phyloP scores from a whole-genome alignment of 805 yeast species.

The Sungouiella thailandica region DNA sequence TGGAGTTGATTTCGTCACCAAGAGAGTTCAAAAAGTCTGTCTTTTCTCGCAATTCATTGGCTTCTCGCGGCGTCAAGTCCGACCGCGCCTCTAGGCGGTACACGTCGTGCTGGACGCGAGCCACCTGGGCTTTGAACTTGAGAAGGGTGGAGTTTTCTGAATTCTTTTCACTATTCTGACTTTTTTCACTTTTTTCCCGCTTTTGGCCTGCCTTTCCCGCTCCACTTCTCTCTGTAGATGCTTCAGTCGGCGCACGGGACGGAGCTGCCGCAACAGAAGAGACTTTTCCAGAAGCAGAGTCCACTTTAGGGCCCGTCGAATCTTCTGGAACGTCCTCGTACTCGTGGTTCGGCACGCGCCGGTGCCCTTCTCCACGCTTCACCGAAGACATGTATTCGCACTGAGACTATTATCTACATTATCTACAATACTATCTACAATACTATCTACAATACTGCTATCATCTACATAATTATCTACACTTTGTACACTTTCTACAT shows the following conservation, averaged over 20 bases:
- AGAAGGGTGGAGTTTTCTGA: slow-evolving; percentile 1
- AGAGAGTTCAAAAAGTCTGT: slow-evolving; percentile 6
- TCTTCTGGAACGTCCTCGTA: too few species aligned
- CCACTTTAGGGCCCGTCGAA: too few species aligned
- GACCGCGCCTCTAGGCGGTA: slow-evolving; percentile 1
- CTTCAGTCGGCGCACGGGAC: too few species aligned
- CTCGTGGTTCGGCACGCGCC: not conserved
- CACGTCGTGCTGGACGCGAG: slow-evolving; percentile 2
- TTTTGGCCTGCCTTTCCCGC: not conserved
- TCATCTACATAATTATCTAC: too few species aligned
- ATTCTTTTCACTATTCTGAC: not conserved
- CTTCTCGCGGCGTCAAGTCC: slow-evolving; percentile 12
- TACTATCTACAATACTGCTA: too few species aligned
- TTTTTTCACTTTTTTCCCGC: not conserved
- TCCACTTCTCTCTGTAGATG: too few species aligned
- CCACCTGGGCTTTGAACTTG: slow-evolving; percentile 5
- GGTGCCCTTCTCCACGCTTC: slow-evolving; percentile 1
- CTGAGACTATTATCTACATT: too few species aligned
- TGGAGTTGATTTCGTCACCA: not conserved
- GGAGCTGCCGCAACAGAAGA: too few species aligned
- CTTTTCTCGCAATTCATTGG: slow-evolving; percentile 8
- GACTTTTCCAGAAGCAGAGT: too few species aligned
- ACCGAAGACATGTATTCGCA: not conserved
- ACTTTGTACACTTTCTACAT: too few species aligned
- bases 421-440: too few species aligned